Base-by-base conservation (phyloP, 108 stramenopile genomes). In the Skeletonema grethae region DNA sequence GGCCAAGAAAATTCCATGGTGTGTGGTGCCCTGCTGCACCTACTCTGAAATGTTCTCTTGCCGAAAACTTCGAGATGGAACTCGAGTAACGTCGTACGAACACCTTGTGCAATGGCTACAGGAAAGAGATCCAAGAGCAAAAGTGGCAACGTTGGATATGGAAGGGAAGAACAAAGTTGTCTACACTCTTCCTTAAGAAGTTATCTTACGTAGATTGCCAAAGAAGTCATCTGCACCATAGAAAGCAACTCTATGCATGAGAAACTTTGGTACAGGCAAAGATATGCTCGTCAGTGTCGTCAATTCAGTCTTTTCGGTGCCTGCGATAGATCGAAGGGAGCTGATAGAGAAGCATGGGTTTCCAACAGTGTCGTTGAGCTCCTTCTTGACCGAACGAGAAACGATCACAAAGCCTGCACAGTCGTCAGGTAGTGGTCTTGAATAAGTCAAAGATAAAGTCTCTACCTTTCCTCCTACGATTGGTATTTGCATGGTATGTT, bases 21-120 rank as follows among this genome's bases (percentile, higher is more conserved):
- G 76, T 22, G 61, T 86, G n/a, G 82, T 84, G 0, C 85, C 82
- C 0, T 86, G 85, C 29, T 84, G 85, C 64, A 70, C 77, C 1
- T 84, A 76, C 48, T 68, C 65, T 11, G 41, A 81, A 13, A 28
- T 43, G 2, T 86, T 86, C 39, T 6, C 75, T 12, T 41, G 72
- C 34, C 69, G 83, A 24, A 67, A 63, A 25, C 57, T 82, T 7
- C 30, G 60, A 11, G 35, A 82, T 64, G 82, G 82, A 2, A 48
- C 63, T 9, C 29, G 9, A 5, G 82, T 82, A 9, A 78, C 16
- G 18, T 46, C 82, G n/a, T 68, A 74, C 57, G 82, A 77, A 29
- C 66, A 82, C 18, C 59, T 82, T 3, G 65, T 77, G 13, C 16
- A 78, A 30, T 82, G 76, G 75, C 43, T 82, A 11, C 38, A 57